Evolutionary conservation across 306 rosid genomes (phyloP), one percentile per base, ranked within the genome.

Genomic region (Prunus dulcis): DNA sequence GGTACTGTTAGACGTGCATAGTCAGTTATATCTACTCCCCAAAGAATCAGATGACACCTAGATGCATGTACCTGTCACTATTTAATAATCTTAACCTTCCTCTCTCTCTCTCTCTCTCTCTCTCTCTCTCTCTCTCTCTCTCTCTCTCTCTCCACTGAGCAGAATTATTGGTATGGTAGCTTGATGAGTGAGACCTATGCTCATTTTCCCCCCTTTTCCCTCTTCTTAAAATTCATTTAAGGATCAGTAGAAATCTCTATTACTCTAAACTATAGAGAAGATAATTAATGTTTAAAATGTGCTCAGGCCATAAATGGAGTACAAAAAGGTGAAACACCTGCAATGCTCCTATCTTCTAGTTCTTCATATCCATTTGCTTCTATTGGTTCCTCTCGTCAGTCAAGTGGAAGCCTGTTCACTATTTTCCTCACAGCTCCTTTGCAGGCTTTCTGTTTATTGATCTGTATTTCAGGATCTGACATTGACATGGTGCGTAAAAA

Each of bases 291-390:
- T 69, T 43, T 34, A 41, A 80, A 82, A 63, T 60, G 3, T 45
- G 20, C 55, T 77, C 87, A 95, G 98, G 90, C 79, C 55, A 80
- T 95, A 81, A 83, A 81, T 65, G 97, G 87, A 76, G 88, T 85
- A 69, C 90, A 89, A 77, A 95, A 89, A 81, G 98, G 97, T 84
- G 97, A 92, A 83, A 41, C 87, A 71, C 88, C 86, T 38, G 98
- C 98, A n/a, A 86, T 95, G 94, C 97, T 95, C 60, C 89, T 95
- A 53, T 95, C 98, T 79, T 87, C 96, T 57, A 83, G 85, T 70
- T 81, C 84, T 75, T 74, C 85, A 20, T 84, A 86, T 84, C 86
- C 82, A 53, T 28, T 76, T 69, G 69, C 76, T 46, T 70, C 86
- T 64, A 22, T 79, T 32, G 84, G 82, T 56, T 92, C 64, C 80